Evolutionary conservation across 2,329 filamentous ascomycete genomes (phyloP), one percentile per base, ranked within the genome.

Genomic region (Ophiostoma triangulosporum): DNA sequence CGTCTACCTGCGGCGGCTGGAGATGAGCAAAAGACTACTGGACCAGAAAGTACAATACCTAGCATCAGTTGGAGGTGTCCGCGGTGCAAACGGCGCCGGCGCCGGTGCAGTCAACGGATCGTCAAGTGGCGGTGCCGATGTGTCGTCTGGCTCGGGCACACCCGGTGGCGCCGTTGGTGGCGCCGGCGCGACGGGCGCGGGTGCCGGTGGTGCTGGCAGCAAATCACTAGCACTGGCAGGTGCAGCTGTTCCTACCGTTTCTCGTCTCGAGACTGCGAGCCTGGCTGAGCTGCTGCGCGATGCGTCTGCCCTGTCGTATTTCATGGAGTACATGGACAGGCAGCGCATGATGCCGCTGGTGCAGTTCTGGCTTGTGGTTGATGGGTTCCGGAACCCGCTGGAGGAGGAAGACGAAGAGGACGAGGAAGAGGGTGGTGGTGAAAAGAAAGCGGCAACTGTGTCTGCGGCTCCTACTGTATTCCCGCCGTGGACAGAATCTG

Each of bases 251-350:
- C 64, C 65, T 2, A 65, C 66, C 14, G 69, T 76, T n/a, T 84
- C 85, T 2, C 77, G 76, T 45, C 71, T 90, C 36, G 83, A 89
- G 58, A 85, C 86, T 60, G 84, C 84, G 7, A 83, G 86, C 1
- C 73, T 97, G 2, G 79, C 83, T 12, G 89, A 97, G 59, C 75
- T 98, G n/a, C 74, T 98, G 55, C 85, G 90, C 60, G 89, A 94
- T 66, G 80, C 93, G 2, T 86, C 91, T 1, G 91, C 88, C 0
- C 74, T 98, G 8, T 97, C 93, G 2, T 98, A 95, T 65, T 97
- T 98, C 70, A 98, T 98, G 93, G 93, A 98, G 65, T 97, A 89
- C 63, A 98, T 98, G 93, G 93, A 98, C 65, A 83, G 93, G 40
- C 86, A 90, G 64, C 77, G 78, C 15, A 74, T 91, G 26, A 91